Evolutionary conservation across 495 filamentous ascomycete species (phyloP).

Genomic region (Penicillium coprophilum): DNA sequence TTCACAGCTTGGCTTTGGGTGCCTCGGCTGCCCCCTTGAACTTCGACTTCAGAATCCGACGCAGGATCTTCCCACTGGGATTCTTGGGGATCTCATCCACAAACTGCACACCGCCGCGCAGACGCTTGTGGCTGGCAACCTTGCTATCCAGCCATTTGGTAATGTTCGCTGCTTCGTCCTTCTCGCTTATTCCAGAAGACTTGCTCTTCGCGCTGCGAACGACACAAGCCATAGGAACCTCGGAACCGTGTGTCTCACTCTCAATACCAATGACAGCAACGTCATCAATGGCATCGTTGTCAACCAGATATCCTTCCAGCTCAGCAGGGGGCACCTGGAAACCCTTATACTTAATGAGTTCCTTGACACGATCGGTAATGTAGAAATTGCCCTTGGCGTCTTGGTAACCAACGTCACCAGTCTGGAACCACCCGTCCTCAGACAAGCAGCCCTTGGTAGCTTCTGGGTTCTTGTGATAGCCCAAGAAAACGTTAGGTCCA

Average conservation of each 20-base stretch:
- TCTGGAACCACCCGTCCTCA: slow-evolving; percentile 60
- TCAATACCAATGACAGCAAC: slow-evolving; percentile 84
- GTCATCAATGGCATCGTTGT: slow-evolving; percentile 73
- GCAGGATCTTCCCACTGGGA: slow-evolving; percentile 82
- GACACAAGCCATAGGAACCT: slow-evolving; percentile 82
- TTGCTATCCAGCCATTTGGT: slow-evolving; percentile 59
- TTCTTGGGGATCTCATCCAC: slow-evolving; percentile 84
- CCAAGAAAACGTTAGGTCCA: slow-evolving; percentile 66
- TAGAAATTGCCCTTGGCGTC: slow-evolving; percentile 61
- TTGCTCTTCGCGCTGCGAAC: slow-evolving; percentile 57
- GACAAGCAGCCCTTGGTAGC: slow-evolving; percentile 67
- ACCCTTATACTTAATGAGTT: slow-evolving; percentile 87
- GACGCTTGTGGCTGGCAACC: slow-evolving; percentile 70
- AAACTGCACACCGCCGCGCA: slow-evolving; percentile 81
- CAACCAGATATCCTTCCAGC: slow-evolving; percentile 73
- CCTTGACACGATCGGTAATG: slow-evolving; percentile 86
- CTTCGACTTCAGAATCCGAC: slow-evolving; percentile 61
- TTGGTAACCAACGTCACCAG: slow-evolving; percentile 64
- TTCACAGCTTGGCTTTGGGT: slow-evolving; percentile 46
- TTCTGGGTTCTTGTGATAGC: slow-evolving; percentile 70
- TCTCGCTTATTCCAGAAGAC: slow-evolving; percentile 48
- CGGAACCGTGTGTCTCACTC: slow-evolving; percentile 65
- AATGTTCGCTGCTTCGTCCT: slow-evolving; percentile 61
- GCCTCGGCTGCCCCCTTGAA: slow-evolving; percentile 47
- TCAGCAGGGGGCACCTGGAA: slow-evolving; percentile 90